phyloP scores from a whole-genome alignment of 148 eudicot species.

The Rhododendron mucronatum region DNA sequence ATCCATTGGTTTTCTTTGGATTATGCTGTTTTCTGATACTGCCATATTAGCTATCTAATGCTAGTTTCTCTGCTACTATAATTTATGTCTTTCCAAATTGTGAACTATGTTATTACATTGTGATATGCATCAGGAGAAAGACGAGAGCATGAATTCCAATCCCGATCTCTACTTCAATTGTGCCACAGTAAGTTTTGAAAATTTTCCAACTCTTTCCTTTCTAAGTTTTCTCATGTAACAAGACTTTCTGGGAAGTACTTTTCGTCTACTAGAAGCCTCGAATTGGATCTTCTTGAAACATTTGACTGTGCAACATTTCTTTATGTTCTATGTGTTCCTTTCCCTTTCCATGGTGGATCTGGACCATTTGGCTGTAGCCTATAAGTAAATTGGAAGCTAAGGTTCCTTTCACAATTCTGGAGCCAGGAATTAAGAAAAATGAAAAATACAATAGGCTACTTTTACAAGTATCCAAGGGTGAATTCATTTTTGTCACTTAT shows the following conservation, averaged over 20 bases:
- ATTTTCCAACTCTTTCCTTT: background rate
- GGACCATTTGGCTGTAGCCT: background rate
- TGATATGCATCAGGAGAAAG: constrained; percentile 69
- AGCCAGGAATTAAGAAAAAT: background rate
- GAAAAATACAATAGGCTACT: background rate
- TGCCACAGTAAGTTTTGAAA: constrained; percentile 62
- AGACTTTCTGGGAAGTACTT: background rate
- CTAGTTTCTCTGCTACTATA: background rate
- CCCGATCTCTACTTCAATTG: constrained; percentile 89
- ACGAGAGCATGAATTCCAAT: constrained; percentile 70
- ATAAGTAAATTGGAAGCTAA: background rate
- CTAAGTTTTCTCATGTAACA: background rate
- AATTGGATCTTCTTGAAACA: background rate
- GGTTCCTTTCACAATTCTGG: background rate
- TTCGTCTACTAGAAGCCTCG: background rate
- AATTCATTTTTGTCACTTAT: background rate
- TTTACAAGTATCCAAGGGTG: background rate
- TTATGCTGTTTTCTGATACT: background rate
- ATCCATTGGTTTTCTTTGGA: constrained; percentile 7
- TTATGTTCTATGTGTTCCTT: background rate
- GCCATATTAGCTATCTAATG: background rate
- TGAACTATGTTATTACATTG: constrained; percentile 15
- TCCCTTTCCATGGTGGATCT: background rate
- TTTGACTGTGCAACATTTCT: background rate
- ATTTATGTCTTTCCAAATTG: background rate